Conservation (phyloP, 208 protist species). For the Endotrypanum monterogeii region DNA sequence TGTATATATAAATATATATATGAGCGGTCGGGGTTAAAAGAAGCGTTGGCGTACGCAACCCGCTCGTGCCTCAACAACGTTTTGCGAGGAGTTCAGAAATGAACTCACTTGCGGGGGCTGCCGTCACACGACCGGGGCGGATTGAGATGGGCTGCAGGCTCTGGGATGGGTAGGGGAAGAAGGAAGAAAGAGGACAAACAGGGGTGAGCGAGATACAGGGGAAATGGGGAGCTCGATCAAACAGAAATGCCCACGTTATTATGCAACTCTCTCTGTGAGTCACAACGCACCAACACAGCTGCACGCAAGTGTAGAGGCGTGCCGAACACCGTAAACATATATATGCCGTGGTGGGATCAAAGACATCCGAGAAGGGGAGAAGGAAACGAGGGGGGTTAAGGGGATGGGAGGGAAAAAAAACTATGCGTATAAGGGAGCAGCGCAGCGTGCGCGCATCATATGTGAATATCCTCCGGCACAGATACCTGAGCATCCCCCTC, state of each 20-base stretch:
- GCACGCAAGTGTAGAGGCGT: not conserved
- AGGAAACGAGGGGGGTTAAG: not conserved
- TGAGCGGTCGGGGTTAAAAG: not conserved
- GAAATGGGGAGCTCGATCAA: not conserved
- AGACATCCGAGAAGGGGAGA: not conserved
- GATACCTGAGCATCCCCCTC: not conserved
- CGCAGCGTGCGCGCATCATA: not conserved
- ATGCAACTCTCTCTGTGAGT: not conserved
- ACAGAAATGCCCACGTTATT: not conserved
- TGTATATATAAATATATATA: not conserved
- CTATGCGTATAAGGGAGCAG: not conserved
- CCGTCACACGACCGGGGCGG: not conserved
- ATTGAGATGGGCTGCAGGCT: not conserved
- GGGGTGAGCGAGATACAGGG: not conserved
- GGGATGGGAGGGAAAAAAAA: not conserved
- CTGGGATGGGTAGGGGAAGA: not conserved
- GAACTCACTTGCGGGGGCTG: not conserved
- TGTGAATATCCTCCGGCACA: too few relatives aligned
- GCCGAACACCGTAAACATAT: slow-evolving; percentile 1
- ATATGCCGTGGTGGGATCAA: not conserved
- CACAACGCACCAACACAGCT: not conserved
- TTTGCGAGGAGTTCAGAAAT: slow-evolving; percentile 6
- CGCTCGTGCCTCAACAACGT: not conserved
- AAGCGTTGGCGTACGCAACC: not conserved
- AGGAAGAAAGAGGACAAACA: not conserved